A percentile compares a stretch with the other conserved stretches of the same genome.
These are phyloP conservation scores for Neonectria magnoliae DNA, from an alignment of 2,329 filamentous ascomycete species.

Conservation along the genomic window DNA sequence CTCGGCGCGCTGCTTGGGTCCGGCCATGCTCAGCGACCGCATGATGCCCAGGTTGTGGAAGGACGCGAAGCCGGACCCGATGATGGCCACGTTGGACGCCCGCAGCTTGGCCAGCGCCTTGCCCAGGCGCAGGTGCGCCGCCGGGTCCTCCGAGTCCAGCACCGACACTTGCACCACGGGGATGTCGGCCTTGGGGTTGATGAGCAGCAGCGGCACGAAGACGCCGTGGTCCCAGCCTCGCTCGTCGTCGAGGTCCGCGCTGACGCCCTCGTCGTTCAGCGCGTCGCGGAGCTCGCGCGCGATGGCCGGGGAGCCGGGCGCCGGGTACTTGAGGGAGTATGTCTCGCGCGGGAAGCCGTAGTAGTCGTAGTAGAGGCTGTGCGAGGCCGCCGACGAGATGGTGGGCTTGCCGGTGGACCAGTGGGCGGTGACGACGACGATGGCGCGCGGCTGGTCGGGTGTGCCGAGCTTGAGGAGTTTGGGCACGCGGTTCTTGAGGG, in stretches of 20 bases:
- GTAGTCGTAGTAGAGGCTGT: slow-evolving; percentile 67
- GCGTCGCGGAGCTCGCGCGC: slow-evolving; percentile 59
- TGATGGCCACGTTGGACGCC: slow-evolving; percentile 63
- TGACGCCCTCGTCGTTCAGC: slow-evolving; percentile 58
- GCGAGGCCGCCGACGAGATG: slow-evolving; percentile 60
- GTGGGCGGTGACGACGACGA: slow-evolving; percentile 68
- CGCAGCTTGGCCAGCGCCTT: slow-evolving; percentile 61
- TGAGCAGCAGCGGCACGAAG: slow-evolving; percentile 66
- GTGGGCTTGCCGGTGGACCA: slow-evolving; percentile 62
- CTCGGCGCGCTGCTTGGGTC: slow-evolving; percentile 31
- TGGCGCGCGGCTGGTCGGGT: slow-evolving; percentile 58
- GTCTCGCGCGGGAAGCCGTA: slow-evolving; percentile 65
- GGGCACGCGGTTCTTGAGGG: slow-evolving; percentile 63
- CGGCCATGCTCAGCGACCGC: slow-evolving; percentile 47
- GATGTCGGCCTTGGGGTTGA: slow-evolving; percentile 60
- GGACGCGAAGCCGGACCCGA: slow-evolving; percentile 69
- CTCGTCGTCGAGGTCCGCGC: slow-evolving; percentile 49
- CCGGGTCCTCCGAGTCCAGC: slow-evolving; percentile 60
- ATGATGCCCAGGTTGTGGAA: slow-evolving; percentile 65
- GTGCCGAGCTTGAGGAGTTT: slow-evolving; percentile 65
- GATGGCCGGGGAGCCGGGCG: slow-evolving; percentile 63
- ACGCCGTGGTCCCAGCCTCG: slow-evolving; percentile 70
- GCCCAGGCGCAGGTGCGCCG: slow-evolving; percentile 61
- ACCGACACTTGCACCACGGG: slow-evolving; percentile 69
- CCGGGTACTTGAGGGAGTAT: slow-evolving; percentile 66